Evolutionary conservation across 192 early-diverging fungal genomes (phyloP).

Genomic region (Linnemannia schmuckeri): DNA sequence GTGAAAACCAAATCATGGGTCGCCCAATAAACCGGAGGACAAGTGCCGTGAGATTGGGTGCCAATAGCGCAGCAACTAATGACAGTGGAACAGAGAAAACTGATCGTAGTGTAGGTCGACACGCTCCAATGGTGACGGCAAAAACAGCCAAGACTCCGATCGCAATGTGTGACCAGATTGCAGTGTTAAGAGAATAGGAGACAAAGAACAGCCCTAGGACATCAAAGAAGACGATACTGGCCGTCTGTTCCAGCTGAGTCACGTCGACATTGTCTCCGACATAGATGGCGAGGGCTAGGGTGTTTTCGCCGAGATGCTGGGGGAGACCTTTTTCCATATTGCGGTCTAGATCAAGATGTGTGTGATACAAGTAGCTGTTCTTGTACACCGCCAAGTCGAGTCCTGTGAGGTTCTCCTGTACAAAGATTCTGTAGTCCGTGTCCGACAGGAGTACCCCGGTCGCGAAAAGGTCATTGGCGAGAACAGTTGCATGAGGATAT

Average conservation of each 20-base stretch:
- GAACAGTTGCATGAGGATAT: conserved; percentile 76
- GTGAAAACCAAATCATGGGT: conserved; percentile 72
- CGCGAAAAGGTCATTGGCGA: conserved; percentile 69
- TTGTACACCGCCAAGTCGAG: conserved; percentile 82
- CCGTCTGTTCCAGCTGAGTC: conserved; percentile 55
- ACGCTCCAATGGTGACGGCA: conserved; percentile 36
- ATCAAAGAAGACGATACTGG: conserved; percentile 73
- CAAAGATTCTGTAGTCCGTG: conserved; percentile 84
- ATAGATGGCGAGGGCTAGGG: conserved; percentile 65
- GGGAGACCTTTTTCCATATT: conserved; percentile 70
- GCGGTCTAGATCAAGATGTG: conserved; percentile 72
- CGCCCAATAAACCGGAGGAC: conserved; percentile 23
- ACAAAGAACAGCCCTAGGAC: conserved; percentile 70
- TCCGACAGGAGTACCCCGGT: conserved; percentile 77
- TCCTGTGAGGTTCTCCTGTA: conserved; percentile 72
- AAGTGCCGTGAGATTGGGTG: conserved; percentile 35
- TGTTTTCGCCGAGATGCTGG: conserved; percentile 82
- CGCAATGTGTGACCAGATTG: conserved; percentile 61
- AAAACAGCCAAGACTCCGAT: conserved; percentile 48
- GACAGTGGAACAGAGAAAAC: conserved; percentile 41
- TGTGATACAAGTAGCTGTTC: conserved; percentile 80
- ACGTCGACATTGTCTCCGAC: conserved; percentile 64
- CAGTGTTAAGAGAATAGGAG: conserved; percentile 68
- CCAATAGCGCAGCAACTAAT: conserved; percentile 36
- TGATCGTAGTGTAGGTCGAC: conserved; percentile 35